These are phyloP conservation scores for Cylindricascospora bacillispora DNA, from an alignment of 1,139 yeast genomes.

Conservation along the genomic window DNA sequence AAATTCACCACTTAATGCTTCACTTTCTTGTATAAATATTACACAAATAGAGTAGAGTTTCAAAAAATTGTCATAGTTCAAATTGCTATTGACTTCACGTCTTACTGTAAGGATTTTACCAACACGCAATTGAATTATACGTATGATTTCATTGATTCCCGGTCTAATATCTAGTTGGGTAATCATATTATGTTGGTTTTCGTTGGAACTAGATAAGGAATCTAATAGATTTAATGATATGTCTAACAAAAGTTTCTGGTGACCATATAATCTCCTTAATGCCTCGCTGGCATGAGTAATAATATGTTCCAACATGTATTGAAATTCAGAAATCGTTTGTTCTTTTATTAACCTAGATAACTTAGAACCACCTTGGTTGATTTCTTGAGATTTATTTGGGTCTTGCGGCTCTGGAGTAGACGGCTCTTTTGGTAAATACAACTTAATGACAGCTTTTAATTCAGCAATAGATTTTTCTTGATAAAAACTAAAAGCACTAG, in stretches of 20 bases:
- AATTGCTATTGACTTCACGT: slow-evolving; percentile 52
- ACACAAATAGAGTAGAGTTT: slow-evolving; percentile 55
- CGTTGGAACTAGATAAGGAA: slow-evolving; percentile 16
- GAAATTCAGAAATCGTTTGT: slow-evolving; percentile 64
- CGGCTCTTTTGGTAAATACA: slow-evolving; percentile 39
- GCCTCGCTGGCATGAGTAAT: slow-evolving; percentile 60
- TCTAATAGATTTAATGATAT: slow-evolving; percentile 46
- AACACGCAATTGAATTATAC: slow-evolving; percentile 62
- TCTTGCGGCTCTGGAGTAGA: slow-evolving; percentile 8
- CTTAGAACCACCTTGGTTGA: slow-evolving; percentile 18
- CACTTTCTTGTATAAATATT: slow-evolving; percentile 72
- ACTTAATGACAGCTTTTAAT: slow-evolving; percentile 58
- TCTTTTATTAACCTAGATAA: slow-evolving; percentile 48
- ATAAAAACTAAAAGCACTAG: slow-evolving; percentile 51
- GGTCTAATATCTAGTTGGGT: slow-evolving; percentile 53
- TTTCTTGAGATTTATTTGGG: slow-evolving; percentile 13
- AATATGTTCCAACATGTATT: slow-evolving; percentile 49
- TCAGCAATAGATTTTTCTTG: slow-evolving; percentile 59
- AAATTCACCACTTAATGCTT: slow-evolving; percentile 64
- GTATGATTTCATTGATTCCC: slow-evolving; percentile 47
- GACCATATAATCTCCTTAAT: slow-evolving; percentile 58
- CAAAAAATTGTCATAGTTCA: slow-evolving; percentile 44
- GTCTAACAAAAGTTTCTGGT: slow-evolving; percentile 69
- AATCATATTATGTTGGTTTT: slow-evolving; percentile 28
- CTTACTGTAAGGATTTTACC: slow-evolving; percentile 72